Base-by-base conservation (phyloP, 805 yeast genomes). In the Metschnikowia kofuensis region DNA sequence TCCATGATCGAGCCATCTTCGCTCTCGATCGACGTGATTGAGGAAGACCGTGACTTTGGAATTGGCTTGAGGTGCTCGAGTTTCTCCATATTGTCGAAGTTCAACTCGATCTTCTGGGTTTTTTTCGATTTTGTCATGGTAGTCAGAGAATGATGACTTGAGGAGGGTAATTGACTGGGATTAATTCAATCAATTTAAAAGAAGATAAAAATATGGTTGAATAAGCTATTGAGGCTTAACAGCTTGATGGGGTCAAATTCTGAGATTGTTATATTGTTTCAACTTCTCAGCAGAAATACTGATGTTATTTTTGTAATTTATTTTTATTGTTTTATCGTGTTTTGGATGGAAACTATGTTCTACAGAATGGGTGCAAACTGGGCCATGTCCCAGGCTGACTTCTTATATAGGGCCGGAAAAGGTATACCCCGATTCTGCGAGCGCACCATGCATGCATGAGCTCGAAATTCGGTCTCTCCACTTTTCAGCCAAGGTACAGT, bases 41-140 rank as follows among this genome's bases (percentile, higher is more conserved):
- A 72, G 6, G 70, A 56, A 4, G 72, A 63, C 50, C 76, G 62
- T 14, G 66, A 50, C 49, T 71, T 71, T 27, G 76, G 76, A 3
- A 65, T 61, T 11, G 75, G 69, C 52, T 60, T 62, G 52, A 73
- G 67, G 49, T 66, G 73, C 45, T 62, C 66, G 60, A 73, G 62
- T 46, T 58, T 64, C 48, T 71, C 74, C 54, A 74, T 67, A 51
- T 63, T 66, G 34, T 66, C 71, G 45, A 73, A 61, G 51, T 72
- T 71, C 53, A 73, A 63, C 38, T 53, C 59, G 35, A 55, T 14
- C 35, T 50, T 47, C 45, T 51, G 54, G 26, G 16, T 31, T 52
- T 66, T 70, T 54, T 64, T 69, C 35, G 65, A 60, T 66, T 66
- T 69, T 45, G 42, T 52, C 55, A 51, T 54, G 43, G 13, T 35